Evolutionary conservation across 495 filamentous ascomycete species (phyloP).

Genomic region (Daldinia decipiens): DNA sequence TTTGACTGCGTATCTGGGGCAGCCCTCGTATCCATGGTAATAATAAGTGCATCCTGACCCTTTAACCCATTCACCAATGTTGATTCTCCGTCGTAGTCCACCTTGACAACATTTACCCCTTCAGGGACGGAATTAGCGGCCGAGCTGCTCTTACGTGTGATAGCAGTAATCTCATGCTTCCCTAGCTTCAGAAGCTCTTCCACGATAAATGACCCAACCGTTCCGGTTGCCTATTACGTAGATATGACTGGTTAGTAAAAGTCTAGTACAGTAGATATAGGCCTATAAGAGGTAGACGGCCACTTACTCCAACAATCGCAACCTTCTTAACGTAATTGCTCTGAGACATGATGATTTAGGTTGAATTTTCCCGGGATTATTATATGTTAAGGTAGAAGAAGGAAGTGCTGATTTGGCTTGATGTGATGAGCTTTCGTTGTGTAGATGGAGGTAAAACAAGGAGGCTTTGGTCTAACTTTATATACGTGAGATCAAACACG

Average conservation of each 20-base stretch:
- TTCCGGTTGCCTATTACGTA: conserved; percentile 64
- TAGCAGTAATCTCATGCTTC: conserved; percentile 65
- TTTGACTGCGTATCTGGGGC: conserved; percentile 32
- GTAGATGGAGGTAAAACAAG: neutral
- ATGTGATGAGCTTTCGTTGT: neutral
- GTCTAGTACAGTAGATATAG: neutral
- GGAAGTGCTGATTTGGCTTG: neutral
- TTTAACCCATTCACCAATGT: conserved; percentile 55
- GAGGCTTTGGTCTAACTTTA: neutral
- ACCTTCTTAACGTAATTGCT: conserved; percentile 58
- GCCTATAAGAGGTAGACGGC: neutral
- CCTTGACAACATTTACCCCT: conserved; percentile 53
- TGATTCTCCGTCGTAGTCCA: conserved; percentile 57
- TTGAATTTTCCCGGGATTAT: neutral
- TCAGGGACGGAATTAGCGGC: conserved; percentile 46
- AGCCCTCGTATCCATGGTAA: conserved; percentile 58
- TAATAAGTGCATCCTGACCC: conserved; percentile 66
- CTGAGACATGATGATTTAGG: conserved; percentile 26
- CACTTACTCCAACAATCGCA: conserved; percentile 61
- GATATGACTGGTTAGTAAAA: conserved; percentile 4
- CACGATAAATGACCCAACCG: conserved; percentile 64
- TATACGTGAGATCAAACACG: neutral
- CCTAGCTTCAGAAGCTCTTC: conserved; percentile 59
- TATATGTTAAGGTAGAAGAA: neutral
- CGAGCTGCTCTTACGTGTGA: conserved; percentile 60